Conservation (phyloP, 1,139 yeast species). For the Pneumocystis oryctolagi region DNA sequence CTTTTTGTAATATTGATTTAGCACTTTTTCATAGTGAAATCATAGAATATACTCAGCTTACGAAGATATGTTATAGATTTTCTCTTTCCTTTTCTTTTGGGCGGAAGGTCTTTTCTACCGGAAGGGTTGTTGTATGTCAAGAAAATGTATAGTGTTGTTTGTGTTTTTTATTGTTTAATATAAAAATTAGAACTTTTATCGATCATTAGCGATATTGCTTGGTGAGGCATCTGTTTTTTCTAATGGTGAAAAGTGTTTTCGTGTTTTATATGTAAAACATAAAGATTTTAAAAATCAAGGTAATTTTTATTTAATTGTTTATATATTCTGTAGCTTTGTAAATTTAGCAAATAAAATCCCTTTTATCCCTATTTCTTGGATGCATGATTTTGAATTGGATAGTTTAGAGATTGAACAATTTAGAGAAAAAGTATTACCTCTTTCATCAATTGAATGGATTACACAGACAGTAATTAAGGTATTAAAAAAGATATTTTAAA, state of each 20-base stretch:
- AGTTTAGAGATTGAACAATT: slow-evolving; percentile 1
- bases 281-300: slow-evolving; percentile 9
- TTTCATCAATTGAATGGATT: slow-evolving; percentile 15
- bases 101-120: slow-evolving; percentile 23
- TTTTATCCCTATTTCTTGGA: slow-evolving; percentile 12
- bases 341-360: slow-evolving; percentile 9
- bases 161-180: not conserved
- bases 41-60: slow-evolving; percentile 21
- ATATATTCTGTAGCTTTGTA: not conserved
- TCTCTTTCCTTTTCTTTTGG: slow-evolving; percentile 6
- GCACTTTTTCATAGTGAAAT: slow-evolving; percentile 36
- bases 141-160: slow-evolving; percentile 22
- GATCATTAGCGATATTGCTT: slow-evolving; percentile 40
- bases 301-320: not conserved
- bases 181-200: slow-evolving; percentile 20
- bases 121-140: slow-evolving; percentile 48
- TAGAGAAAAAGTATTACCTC: slow-evolving; percentile 10
- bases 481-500: not conserved
- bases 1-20: slow-evolving; percentile 25
- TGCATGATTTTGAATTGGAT: slow-evolving; percentile 1
- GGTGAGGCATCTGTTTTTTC: slow-evolving; percentile 9
- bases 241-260: slow-evolving; percentile 8
- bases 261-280: slow-evolving; percentile 5
- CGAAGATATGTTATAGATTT: slow-evolving; percentile 8
- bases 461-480: slow-evolving; percentile 5